These are phyloP conservation scores for Kodamaea restingae DNA, from an alignment of 805 yeast species.

Conservation along the genomic window DNA sequence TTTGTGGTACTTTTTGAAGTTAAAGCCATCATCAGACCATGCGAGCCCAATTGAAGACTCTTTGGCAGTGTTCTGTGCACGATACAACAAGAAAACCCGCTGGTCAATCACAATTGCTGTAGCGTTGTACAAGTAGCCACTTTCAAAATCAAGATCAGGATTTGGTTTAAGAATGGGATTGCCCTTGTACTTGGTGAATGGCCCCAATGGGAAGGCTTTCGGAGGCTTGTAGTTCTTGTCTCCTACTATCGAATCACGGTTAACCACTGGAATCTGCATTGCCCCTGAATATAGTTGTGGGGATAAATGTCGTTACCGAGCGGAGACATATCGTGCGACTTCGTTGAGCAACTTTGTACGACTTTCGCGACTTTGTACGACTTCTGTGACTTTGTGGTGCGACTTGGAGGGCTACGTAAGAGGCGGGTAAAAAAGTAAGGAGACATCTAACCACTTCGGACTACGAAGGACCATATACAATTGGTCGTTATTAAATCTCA, in stretches of 20 bases:
- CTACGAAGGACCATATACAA: no score
- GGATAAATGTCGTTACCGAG: constrained; percentile 6
- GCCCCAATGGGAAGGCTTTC: constrained; percentile 37
- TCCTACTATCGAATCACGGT: constrained; percentile 25
- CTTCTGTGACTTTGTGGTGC: no score
- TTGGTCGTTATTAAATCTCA: no score
- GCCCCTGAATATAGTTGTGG: background rate
- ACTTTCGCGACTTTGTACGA: no score
- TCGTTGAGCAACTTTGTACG: no score
- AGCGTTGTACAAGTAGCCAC: constrained; percentile 39
- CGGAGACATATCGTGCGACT: no score
- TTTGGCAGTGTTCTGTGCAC: constrained; percentile 36
- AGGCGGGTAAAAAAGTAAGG: no score
- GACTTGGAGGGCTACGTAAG: no score
- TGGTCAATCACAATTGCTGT: constrained; percentile 39
- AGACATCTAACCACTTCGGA: no score
- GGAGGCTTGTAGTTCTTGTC: constrained; percentile 32
- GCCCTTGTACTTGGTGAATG: constrained; percentile 30
- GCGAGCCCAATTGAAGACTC: constrained; percentile 37
- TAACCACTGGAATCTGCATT: constrained; percentile 29
- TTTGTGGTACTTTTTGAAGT: constrained; percentile 25
- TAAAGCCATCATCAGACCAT: constrained; percentile 38
- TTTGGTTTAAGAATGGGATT: constrained; percentile 39
- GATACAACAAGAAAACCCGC: constrained; percentile 32
- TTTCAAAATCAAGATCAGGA: constrained; percentile 35